A percentile compares a stretch with the other conserved stretches of the same genome.
phyloP scores from a whole-genome alignment of 306 rosid genomes.

The Vigna trinervia region DNA sequence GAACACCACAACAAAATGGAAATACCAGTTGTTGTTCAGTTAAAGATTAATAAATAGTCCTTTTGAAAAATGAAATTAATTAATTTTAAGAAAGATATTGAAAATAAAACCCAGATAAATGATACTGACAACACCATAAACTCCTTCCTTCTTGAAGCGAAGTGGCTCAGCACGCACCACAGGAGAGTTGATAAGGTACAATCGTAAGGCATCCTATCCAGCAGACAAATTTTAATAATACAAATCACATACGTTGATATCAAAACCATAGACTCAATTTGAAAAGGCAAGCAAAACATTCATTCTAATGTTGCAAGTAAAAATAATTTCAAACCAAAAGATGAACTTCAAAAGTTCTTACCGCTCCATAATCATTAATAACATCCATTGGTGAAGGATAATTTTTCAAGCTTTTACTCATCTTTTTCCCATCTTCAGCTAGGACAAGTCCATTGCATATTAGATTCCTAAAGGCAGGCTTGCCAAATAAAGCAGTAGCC shows the following conservation, averaged over 20 bases:
- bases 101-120: slow-evolving; percentile 14
- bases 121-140: slow-evolving; percentile 94
- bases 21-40: not conserved
- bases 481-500: slow-evolving; percentile 87
- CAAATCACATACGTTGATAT: slow-evolving; percentile 20
- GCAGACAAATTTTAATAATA: slow-evolving; percentile 24
- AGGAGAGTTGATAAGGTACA: slow-evolving; percentile 93
- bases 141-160: slow-evolving; percentile 96
- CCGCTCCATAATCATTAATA: slow-evolving; percentile 88
- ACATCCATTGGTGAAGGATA: slow-evolving; percentile 93
- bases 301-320: slow-evolving; percentile 15
- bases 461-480: slow-evolving; percentile 93
- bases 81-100: not conserved
- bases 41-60: slow-evolving; percentile 15
- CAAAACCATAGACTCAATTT: not conserved
- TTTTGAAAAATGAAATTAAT: slow-evolving; percentile 28
- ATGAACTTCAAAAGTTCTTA: slow-evolving; percentile 48
- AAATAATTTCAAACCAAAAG: not conserved
- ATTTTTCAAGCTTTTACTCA: slow-evolving; percentile 95
- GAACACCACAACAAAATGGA: slow-evolving; percentile 36
- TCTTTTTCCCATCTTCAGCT: slow-evolving; percentile 97
- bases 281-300: slow-evolving; percentile 26
- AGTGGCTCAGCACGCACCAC: slow-evolving; percentile 97
- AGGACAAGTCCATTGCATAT: slow-evolving; percentile 98
- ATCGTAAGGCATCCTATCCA: slow-evolving; percentile 84